phyloP scores from a whole-genome alignment of 257 asterid genomes.

The Lycium barbarum region DNA sequence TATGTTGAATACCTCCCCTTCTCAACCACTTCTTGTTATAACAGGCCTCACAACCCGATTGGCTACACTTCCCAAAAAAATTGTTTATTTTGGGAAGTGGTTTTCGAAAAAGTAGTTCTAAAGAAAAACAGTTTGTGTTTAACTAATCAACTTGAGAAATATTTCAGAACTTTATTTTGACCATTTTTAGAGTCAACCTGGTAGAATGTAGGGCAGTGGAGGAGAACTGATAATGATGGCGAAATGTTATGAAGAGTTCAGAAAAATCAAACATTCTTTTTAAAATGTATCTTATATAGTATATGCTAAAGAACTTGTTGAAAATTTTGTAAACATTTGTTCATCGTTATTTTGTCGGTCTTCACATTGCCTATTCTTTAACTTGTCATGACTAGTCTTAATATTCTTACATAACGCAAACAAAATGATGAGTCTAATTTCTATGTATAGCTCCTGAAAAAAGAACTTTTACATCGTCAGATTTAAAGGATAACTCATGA shows the following conservation, averaged over 20 bases:
- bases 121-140: no score
- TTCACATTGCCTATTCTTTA: no score
- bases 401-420: no score
- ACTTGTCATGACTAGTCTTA: no score
- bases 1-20: not conserved
- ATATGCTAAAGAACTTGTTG: not conserved
- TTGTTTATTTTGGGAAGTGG: no score
- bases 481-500: no score
- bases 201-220: not conserved
- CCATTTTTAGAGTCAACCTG: not conserved
- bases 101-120: no score
- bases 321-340: not conserved
- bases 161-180: not conserved
- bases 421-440: no score
- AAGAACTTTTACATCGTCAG: no score
- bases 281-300: not conserved
- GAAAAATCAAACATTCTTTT: not conserved
- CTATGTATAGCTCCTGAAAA: no score
- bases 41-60: not conserved
- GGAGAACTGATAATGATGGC: not conserved
- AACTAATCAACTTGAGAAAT: no score
- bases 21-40: not conserved
- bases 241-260: not conserved
- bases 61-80: not conserved
- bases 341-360: not conserved